Base-by-base conservation (phyloP, 768 basidiomycete genomes). In the Rhodosporidiobolus sp. region DNA sequence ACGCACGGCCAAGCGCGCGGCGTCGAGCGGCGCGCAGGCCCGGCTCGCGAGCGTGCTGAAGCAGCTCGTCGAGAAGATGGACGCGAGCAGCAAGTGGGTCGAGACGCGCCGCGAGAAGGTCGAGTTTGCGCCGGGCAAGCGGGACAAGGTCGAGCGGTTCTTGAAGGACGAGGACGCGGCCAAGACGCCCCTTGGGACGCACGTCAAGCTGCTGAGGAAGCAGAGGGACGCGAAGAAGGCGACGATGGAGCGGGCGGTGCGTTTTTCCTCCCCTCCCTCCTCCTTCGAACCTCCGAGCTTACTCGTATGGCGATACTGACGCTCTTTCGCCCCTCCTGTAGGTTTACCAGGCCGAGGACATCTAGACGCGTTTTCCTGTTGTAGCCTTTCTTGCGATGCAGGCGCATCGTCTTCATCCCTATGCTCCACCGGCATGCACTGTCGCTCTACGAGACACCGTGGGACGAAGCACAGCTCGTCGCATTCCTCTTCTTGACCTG, bases 31-130 rank as follows among this genome's bases (percentile, higher is more conserved):
- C 71, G 83, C 85, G 2, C 63, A 72, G 35, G 32, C 54, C 35
- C 77, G 76, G 66, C 78, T 80, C 14, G 85, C 83, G 4, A 76
- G 84, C 30, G 67, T 66, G 50, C 84, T 92, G 32, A 97, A 94
- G 82, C 84, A 84, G 0, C 83, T 99, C 20, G 83, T 95, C 62
- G 95, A 97, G 79, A 88, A 92, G 28, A 82, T 95, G 55, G 94
- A 98, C 74, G 90, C 91, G 77, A 92, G 90, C 72, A 85, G 85
- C 22, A 85, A 83, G 70, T 97, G 89, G 91, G 84, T 91, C 50
- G 89, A 91, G 79, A 82, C 86, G 78, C 85, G 83, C 78, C 84
- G 96, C 67, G 87, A 86, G 67, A 84, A 83, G 30, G 88, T 96
- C 5, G 81, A 82, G 32, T 94, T 98, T 77, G 85, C 87, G 7